Conservation (phyloP, 2,329 filamentous ascomycete species). For the Monilinia vaccinii-corymbosi region DNA sequence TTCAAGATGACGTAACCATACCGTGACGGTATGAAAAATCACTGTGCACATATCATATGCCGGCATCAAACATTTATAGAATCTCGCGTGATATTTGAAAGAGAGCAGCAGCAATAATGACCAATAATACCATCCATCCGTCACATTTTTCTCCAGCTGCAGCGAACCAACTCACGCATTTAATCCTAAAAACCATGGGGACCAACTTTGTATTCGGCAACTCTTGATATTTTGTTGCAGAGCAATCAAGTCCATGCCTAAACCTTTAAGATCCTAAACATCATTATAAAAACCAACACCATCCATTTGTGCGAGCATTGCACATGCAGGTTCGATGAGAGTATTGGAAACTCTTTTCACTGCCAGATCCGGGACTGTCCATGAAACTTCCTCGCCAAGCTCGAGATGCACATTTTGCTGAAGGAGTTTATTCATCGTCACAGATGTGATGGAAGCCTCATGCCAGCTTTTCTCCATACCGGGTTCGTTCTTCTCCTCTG, state of each 20-base stretch:
- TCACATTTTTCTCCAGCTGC: background rate
- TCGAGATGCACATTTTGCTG: constrained; percentile 16
- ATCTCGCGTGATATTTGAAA: background rate
- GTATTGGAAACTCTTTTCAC: constrained; percentile 3
- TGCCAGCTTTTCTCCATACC: constrained; percentile 13
- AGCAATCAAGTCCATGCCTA: background rate
- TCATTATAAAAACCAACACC: constrained; percentile 23
- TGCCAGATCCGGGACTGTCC: constrained; percentile 12
- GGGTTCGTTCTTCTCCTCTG: background rate
- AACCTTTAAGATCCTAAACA: constrained; percentile 4
- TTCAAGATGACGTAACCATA: background rate
- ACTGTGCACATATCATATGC: background rate
- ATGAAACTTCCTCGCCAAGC: constrained; percentile 18
- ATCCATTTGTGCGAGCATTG: constrained; percentile 21
- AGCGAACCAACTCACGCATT: background rate
- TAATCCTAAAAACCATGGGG: background rate
- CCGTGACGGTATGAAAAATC: too few relatives aligned
- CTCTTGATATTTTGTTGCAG: background rate
- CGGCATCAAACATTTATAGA: background rate
- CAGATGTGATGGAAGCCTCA: constrained; percentile 18
- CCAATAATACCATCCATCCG: background rate
- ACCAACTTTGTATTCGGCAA: background rate
- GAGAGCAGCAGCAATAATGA: background rate
- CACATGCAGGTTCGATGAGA: constrained; percentile 14
- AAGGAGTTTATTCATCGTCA: constrained; percentile 11